Conservation (phyloP, 2,329 filamentous ascomycete species). For the Colletotrichum orchidophilum region DNA sequence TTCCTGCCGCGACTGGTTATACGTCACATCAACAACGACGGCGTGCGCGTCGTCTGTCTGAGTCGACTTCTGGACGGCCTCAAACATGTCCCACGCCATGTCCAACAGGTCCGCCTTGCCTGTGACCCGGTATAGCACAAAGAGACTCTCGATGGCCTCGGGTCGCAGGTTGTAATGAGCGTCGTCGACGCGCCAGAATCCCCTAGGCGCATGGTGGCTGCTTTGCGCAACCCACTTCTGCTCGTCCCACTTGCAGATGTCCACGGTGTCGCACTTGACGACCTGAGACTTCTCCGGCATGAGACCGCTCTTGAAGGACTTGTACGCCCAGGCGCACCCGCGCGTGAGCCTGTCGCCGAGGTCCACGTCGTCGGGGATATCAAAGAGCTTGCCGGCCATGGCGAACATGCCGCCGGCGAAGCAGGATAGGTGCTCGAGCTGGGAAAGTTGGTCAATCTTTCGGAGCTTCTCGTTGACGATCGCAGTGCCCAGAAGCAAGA, state of each 20-base stretch:
- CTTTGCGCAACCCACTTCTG: conserved; percentile 35
- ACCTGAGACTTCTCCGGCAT: conserved; percentile 62
- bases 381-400: conserved; percentile 56
- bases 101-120: conserved; percentile 58
- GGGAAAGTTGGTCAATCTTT: conserved; percentile 38
- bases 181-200: conserved; percentile 69
- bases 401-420: conserved; percentile 62
- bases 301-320: conserved; percentile 56
- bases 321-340: conserved; percentile 63
- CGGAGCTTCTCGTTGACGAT: conserved; percentile 36
- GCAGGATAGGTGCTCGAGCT: conserved; percentile 59
- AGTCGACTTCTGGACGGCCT: conserved; percentile 55
- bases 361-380: conserved; percentile 51
- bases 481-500: conserved; percentile 62
- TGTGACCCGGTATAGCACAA: conserved; percentile 63
- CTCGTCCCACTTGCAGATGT: conserved; percentile 58
- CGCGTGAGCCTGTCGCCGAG: conserved; percentile 55
- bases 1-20: conserved; percentile 52
- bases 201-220: conserved; percentile 50
- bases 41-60: conserved; percentile 58
- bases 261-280: conserved; percentile 47
- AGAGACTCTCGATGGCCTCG: conserved; percentile 64
- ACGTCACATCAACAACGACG: conserved; percentile 59
- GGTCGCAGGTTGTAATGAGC: conserved; percentile 60
- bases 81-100: conserved; percentile 64